phyloP scores from a whole-genome alignment of 1,284 basidiomycete species.

The Mixia osmundae region DNA sequence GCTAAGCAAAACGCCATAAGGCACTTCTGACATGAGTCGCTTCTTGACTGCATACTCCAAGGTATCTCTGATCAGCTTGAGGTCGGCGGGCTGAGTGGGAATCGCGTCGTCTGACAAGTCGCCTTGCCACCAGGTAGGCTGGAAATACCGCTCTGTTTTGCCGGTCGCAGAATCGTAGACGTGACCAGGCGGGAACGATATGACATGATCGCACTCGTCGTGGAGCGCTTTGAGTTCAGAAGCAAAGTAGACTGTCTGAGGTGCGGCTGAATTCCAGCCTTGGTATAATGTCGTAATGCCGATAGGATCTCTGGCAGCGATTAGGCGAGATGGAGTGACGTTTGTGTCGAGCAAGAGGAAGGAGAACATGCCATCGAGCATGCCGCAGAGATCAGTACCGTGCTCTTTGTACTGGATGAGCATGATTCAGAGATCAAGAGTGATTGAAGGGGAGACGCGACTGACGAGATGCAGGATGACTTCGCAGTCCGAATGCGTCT shows the following conservation, averaged over 20 bases:
- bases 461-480: constrained; percentile 75
- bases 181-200: constrained; percentile 92
- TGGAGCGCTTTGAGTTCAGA: constrained; percentile 86
- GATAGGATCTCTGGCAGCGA: constrained; percentile 91
- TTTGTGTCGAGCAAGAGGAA: constrained; percentile 90
- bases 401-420: constrained; percentile 50
- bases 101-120: constrained; percentile 41
- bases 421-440: constrained; percentile 1
- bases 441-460: constrained; percentile 11
- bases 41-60: constrained; percentile 86
- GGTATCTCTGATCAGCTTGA: constrained; percentile 47
- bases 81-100: constrained; percentile 43
- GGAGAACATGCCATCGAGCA: constrained; percentile 97
- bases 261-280: constrained; percentile 66
- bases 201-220: constrained; percentile 83
- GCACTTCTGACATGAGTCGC: constrained; percentile 94
- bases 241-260: constrained; percentile 72
- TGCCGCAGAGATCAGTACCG: constrained; percentile 45
- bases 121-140: constrained; percentile 62
- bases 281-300: constrained; percentile 97
- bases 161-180: constrained; percentile 62
- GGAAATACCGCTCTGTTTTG: constrained; percentile 56
- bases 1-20: constrained; percentile 86
- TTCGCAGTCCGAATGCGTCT: constrained; percentile 97
- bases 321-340: constrained; percentile 62